These are phyloP conservation scores for Bryum argenteum DNA, from an alignment of 225 moss, liverwort and hornwort species.

Conservation along the genomic window DNA sequence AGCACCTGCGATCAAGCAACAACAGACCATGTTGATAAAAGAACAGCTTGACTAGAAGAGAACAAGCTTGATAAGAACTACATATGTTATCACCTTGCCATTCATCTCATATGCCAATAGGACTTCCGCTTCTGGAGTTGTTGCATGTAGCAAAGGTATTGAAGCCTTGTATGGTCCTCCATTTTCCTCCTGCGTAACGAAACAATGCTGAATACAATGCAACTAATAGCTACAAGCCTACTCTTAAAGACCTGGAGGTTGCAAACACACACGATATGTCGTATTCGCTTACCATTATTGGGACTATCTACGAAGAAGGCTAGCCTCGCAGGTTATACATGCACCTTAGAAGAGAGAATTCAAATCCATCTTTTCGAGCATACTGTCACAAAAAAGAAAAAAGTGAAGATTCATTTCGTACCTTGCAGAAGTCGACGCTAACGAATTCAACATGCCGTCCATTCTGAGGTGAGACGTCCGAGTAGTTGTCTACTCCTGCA, in stretches of 20 bases:
- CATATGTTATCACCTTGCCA: slow-evolving; percentile 43
- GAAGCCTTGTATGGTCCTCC: slow-evolving; percentile 74
- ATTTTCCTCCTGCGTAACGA: slow-evolving; percentile 60
- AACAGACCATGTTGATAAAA: slow-evolving; percentile 5
- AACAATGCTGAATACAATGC: neutral
- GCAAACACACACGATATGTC: slow-evolving; percentile 6
- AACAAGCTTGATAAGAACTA: slow-evolving; percentile 1
- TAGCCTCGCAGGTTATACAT: neutral
- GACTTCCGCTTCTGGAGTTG: slow-evolving; percentile 59
- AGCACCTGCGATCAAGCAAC: slow-evolving; percentile 47
- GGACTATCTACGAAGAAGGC: slow-evolving; percentile 4
- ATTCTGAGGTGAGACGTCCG: slow-evolving; percentile 42
- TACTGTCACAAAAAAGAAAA: slow-evolving; percentile 17
- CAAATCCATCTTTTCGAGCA: neutral
- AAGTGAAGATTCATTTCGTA: slow-evolving; percentile 21
- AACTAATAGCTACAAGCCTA: slow-evolving; percentile 1
- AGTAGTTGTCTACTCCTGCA: slow-evolving; percentile 53
- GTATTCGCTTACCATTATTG: neutral
- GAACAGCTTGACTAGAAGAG: neutral
- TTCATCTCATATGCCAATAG: slow-evolving; percentile 90
- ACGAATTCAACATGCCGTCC: slow-evolving; percentile 83
- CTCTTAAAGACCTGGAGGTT: slow-evolving; percentile 6
- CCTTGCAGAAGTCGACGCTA: slow-evolving; percentile 74
- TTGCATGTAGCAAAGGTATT: slow-evolving; percentile 67
- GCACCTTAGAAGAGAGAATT: neutral